phyloP scores from a whole-genome alignment of 2,329 filamentous ascomycete genomes.

The Alternaria brassicae region DNA sequence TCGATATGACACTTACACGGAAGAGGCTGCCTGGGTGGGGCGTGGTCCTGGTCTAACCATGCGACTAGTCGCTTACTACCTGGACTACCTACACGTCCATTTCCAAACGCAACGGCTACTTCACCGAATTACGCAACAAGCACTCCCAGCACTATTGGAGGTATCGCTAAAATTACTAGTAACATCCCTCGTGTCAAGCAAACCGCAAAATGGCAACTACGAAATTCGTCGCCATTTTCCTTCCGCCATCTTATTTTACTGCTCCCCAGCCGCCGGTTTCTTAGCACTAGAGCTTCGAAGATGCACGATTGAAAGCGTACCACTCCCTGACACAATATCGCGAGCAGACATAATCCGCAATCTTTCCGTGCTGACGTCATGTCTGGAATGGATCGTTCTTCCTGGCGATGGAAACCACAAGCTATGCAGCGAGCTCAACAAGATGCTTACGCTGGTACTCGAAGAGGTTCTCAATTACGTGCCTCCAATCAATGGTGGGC shows the following conservation, averaged over 20 bases:
- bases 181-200: conserved; percentile 42
- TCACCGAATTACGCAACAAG: conserved; percentile 41
- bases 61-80: conserved; percentile 41
- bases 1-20: conserved; percentile 45
- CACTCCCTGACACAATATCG: conserved; percentile 39
- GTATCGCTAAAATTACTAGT: conserved; percentile 45
- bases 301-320: conserved; percentile 43
- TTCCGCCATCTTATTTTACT: conserved; percentile 46
- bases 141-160: conserved; percentile 41
- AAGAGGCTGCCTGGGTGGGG: conserved; percentile 40
- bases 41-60: conserved; percentile 34
- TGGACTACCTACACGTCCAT: conserved; percentile 45
- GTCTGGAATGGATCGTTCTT: conserved; percentile 45
- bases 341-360: conserved; percentile 49
- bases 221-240: conserved; percentile 43
- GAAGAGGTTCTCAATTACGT: conserved; percentile 49
- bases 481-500: conserved; percentile 29
- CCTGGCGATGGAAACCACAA: conserved; percentile 47
- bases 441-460: conserved; percentile 45
- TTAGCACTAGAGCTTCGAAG: conserved; percentile 44
- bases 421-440: conserved; percentile 47
- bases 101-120: conserved; percentile 46
- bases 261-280: conserved; percentile 46
- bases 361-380: conserved; percentile 46
- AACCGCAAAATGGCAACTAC: conserved; percentile 41